Evolutionary conservation across 345 rosid species (phyloP).

Genomic region (Linum trigynum): DNA sequence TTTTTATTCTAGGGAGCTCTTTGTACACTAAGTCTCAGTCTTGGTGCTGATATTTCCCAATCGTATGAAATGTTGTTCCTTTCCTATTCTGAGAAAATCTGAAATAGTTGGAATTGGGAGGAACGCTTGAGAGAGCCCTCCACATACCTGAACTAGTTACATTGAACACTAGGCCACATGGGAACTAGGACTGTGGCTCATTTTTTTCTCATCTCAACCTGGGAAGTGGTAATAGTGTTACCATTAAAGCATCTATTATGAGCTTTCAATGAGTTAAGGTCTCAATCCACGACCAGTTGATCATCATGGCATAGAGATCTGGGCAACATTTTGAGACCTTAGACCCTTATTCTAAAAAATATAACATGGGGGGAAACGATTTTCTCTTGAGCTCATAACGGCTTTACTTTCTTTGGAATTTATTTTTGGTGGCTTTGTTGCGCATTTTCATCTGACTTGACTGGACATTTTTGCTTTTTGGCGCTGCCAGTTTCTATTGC

Average conservation of each 20-base stretch:
- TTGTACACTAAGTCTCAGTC: background rate
- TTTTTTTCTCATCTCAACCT: background rate
- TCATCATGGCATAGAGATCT: background rate
- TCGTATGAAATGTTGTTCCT: background rate
- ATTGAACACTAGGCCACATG: background rate
- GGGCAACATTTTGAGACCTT: background rate
- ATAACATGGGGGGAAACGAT: background rate
- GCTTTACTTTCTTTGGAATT: background rate
- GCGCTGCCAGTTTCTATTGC: slow-evolving; percentile 66
- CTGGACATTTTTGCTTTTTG: background rate
- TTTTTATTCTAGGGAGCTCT: background rate
- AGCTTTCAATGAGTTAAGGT: background rate
- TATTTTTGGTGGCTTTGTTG: background rate
- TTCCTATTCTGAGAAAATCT: background rate
- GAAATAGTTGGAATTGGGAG: background rate
- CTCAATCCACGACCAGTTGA: background rate
- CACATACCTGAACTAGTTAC: background rate
- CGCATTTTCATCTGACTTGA: background rate
- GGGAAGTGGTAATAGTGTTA: no score
- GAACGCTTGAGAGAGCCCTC: no score
- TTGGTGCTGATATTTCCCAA: background rate
- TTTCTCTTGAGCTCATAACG: background rate
- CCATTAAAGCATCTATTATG: background rate
- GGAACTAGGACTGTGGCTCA: background rate
- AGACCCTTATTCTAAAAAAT: background rate